Conservation (phyloP, 108 stramenopile genomes). For the Cyclostephanos invisitatus region DNA sequence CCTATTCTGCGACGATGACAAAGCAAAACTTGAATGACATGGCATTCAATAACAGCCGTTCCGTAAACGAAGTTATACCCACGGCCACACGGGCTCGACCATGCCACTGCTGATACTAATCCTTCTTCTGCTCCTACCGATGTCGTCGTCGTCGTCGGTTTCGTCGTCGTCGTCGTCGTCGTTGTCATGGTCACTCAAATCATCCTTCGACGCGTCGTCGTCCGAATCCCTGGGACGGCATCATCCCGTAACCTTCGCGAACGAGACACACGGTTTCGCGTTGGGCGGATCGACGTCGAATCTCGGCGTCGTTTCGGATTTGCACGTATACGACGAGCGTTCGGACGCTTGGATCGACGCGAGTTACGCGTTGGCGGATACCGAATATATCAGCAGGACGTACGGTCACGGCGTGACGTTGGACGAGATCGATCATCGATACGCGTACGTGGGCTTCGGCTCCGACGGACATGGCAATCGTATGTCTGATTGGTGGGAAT, state of each 20-base stretch:
- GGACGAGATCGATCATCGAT: conserved; percentile 5
- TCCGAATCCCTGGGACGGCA: conserved; percentile 21
- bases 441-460: conserved; percentile 10
- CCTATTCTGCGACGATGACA: too few species aligned
- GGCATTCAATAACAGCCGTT: too few species aligned
- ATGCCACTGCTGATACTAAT: too few species aligned
- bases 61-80: too few species aligned
- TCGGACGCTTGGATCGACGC: neutral
- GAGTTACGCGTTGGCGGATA: neutral
- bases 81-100: too few species aligned
- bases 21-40: too few species aligned
- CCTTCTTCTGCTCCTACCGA: too few species aligned
- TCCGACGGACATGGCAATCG: conserved; percentile 3
- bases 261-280: conserved; percentile 41
- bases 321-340: neutral
- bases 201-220: neutral
- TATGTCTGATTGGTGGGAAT: conserved; percentile 32
- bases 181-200: neutral
- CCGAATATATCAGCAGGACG: neutral
- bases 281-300: conserved; percentile 26
- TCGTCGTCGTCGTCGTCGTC: conserved; percentile 5
- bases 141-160: conserved; percentile 9
- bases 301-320: neutral
- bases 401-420: conserved; percentile 37
- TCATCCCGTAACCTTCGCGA: conserved; percentile 47